A percentile compares a stretch with the other conserved stretches of the same genome.
phyloP scores from a whole-genome alignment of 2,329 filamentous ascomycete species.

The Ascocoryne sarcoides region DNA sequence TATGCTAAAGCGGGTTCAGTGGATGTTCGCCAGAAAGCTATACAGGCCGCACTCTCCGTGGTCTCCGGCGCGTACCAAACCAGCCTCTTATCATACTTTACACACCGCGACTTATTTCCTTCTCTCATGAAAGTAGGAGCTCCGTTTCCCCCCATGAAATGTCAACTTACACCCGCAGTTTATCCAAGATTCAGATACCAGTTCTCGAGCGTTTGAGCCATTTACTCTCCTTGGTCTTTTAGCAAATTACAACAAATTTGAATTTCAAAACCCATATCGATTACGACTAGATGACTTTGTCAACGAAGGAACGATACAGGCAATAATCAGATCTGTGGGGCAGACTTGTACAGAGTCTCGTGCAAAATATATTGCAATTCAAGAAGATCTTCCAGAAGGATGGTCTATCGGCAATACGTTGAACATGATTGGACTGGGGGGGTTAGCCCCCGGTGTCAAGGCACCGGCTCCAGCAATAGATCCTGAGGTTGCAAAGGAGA shows the following conservation, averaged over 20 bases:
- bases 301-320: constrained; percentile 78
- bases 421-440: constrained; percentile 74
- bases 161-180: constrained; percentile 42
- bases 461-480: constrained; percentile 59
- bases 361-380: constrained; percentile 71
- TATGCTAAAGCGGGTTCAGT: constrained; percentile 40
- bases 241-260: constrained; percentile 98
- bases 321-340: constrained; percentile 70
- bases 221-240: constrained; percentile 79
- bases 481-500: constrained; percentile 70
- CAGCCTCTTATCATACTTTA: constrained; percentile 87
- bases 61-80: constrained; percentile 95
- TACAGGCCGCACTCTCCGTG: constrained; percentile 73
- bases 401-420: constrained; percentile 80
- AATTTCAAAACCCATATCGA: constrained; percentile 94
- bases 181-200: constrained; percentile 67
- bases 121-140: constrained; percentile 77
- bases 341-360: constrained; percentile 59
- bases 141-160: background rate
- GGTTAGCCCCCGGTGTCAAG: constrained; percentile 59
- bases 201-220: constrained; percentile 57
- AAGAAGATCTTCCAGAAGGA: constrained; percentile 82
- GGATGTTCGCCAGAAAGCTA: constrained; percentile 67
- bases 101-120: constrained; percentile 88
- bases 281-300: constrained; percentile 90